Evolutionary conservation across 2,329 filamentous ascomycete genomes (phyloP).

Genomic region (Neonectria sp.): DNA sequence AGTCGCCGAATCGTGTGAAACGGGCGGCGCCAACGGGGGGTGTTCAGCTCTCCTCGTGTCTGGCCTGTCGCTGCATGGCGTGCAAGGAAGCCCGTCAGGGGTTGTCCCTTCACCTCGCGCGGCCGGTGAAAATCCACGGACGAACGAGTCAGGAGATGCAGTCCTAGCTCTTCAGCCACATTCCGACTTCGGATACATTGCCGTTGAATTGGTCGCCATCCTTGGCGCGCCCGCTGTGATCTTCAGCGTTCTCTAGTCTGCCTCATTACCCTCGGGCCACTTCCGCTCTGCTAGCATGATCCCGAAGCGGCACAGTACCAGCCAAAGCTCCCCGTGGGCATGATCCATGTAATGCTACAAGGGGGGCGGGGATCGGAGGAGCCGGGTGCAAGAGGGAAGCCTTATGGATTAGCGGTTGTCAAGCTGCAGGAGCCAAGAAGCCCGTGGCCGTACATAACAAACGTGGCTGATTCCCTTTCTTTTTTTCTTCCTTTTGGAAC

Average conservation of each 20-base stretch:
- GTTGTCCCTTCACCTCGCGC: no score
- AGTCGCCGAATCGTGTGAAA: not conserved
- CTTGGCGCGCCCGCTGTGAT: not conserved
- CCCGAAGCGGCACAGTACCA: not conserved
- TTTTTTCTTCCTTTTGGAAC: not conserved
- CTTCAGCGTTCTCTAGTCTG: not conserved
- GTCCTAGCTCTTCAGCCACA: not conserved
- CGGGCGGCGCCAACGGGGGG: not conserved
- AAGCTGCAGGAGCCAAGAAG: not conserved
- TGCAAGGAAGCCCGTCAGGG: not conserved
- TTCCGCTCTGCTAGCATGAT: not conserved
- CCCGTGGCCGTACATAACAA: not conserved
- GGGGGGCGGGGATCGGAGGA: not conserved
- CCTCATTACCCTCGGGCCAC: not conserved
- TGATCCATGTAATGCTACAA: not conserved
- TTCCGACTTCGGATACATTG: not conserved
- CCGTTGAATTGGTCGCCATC: not conserved
- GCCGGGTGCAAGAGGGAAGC: not conserved
- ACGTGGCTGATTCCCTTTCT: not conserved
- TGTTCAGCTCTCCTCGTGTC: not conserved
- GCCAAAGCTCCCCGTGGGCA: not conserved
- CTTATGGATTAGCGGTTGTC: not conserved
- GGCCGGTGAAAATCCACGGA: not conserved
- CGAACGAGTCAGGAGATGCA: not conserved
- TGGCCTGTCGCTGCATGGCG: not conserved